Evolutionary conservation across 768 basidiomycete species (phyloP).

Genomic region (Hygrophorus pudorinus): DNA sequence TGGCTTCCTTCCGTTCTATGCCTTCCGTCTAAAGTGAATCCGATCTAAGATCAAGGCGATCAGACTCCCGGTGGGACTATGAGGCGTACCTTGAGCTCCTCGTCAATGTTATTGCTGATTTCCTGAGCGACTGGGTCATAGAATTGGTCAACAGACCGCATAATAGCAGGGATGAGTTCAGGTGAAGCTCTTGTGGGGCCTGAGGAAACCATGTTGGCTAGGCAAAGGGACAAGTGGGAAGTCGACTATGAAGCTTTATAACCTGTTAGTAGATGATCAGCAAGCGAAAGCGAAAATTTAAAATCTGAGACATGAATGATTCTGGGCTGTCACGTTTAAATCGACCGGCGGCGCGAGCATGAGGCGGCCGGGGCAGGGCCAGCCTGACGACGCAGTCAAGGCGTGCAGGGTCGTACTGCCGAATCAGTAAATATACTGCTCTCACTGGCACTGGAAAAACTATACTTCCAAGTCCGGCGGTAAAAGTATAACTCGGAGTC

Average conservation of each 20-base stretch:
- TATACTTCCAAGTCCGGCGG: too few species aligned
- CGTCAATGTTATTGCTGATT: conserved; percentile 44
- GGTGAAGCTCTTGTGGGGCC: background rate
- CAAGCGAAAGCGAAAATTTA: too few species aligned
- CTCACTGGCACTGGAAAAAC: too few species aligned
- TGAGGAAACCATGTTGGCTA: background rate
- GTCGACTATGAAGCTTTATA: too few species aligned
- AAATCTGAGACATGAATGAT: background rate
- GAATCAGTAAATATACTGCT: too few species aligned
- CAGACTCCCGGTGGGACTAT: too few species aligned
- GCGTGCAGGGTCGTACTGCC: too few species aligned
- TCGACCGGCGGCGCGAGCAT: background rate
- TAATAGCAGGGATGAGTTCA: background rate
- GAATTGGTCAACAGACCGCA: conserved; percentile 1
- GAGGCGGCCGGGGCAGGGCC: too few species aligned
- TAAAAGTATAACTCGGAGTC: too few species aligned
- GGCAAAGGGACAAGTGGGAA: background rate
- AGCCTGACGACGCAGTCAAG: too few species aligned
- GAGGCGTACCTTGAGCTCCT: conserved; percentile 45
- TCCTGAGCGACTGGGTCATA: conserved; percentile 33
- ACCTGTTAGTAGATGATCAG: too few species aligned
- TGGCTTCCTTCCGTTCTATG: conserved; percentile 33
- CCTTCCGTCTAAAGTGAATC: conserved; percentile 41
- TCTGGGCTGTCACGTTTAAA: background rate
- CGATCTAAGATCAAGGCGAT: background rate